phyloP scores from a whole-genome alignment of 139 green algal genomes.

The Coelastrella sp. region DNA sequence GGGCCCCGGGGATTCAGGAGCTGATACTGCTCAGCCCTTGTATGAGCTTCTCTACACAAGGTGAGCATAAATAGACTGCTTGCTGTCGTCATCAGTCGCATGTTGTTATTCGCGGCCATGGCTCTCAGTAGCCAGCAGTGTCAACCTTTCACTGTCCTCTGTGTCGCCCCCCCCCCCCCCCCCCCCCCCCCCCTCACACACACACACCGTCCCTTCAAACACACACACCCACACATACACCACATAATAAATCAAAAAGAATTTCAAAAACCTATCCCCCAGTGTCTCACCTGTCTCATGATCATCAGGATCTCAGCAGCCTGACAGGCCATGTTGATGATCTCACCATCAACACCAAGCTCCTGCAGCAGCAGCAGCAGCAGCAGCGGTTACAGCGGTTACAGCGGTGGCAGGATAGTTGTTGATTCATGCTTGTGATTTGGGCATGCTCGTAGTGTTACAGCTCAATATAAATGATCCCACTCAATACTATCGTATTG shows the following conservation, averaged over 20 bases:
- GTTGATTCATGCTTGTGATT: no score
- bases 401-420: background rate
- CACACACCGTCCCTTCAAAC: background rate
- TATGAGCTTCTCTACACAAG: constrained; percentile 15
- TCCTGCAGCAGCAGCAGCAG: constrained; percentile 38
- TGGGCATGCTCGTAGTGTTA: no score
- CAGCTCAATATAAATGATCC: no score
- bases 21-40: background rate
- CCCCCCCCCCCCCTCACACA: no score
- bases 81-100: background rate
- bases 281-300: constrained; percentile 67
- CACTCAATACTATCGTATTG: no score
- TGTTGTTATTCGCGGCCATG: background rate
- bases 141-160: background rate
- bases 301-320: constrained; percentile 87
- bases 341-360: constrained; percentile 60
- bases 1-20: background rate
- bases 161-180: background rate
- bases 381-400: background rate
- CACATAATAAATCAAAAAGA: no score
- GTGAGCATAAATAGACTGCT: background rate
- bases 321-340: constrained; percentile 59
- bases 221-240: background rate
- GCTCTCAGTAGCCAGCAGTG: background rate
- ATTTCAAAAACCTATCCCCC: background rate